Evolutionary conservation across 73 alveolate genomes (phyloP), one percentile per base, ranked within the genome.

Genomic region (Blepharisma japonicum): DNA sequence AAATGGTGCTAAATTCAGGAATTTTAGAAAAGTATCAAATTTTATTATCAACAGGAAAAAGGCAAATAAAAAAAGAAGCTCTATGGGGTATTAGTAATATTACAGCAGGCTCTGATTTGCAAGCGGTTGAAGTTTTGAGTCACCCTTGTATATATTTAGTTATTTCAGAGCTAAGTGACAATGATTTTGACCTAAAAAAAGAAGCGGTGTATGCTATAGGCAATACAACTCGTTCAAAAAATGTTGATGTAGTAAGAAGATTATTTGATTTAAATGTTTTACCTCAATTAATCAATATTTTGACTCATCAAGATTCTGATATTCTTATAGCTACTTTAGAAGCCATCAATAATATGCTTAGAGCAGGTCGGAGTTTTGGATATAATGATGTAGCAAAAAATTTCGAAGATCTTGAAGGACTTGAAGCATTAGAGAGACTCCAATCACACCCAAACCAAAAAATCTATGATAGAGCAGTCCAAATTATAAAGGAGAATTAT

Each of bases 81-180:
- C 89, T 95, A 74, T 95, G 99, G 99, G 85, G 94, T 0, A 68
- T 95, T 6, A 80, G 95, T 5, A 95, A 95, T 76, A 89, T 95
- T 55, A 92, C 98, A 6, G 99, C 99, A 18, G 99, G 99, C n/a
- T 89, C 87, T 68, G 90, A 83, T 45, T 56, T 27, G 14, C 91
- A 95, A 80, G 91, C 94, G 11, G 81, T 89, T 46, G 47, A 51
- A 11, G 86, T 96, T 82, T 74, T 95, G n/a, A 76, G 84, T 14
- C 84, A 89, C 47, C 83, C 83, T 70, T 68, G 85, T 55, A 51
- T 90, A 6, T 87, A 14, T 21, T 2, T 89, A 77, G 80, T 85
- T 45, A 71, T 91, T 23, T 78, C 79, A 79, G 77, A 87, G 48
- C 51, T 77, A 48, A 83, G 84, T 82, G 68, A 84, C n/a, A 84